Percentiles rank a stretch among this genome's conserved stretches.
Evolutionary conservation across 768 basidiomycete genomes (phyloP).

Genomic region (Calocybe indica): DNA sequence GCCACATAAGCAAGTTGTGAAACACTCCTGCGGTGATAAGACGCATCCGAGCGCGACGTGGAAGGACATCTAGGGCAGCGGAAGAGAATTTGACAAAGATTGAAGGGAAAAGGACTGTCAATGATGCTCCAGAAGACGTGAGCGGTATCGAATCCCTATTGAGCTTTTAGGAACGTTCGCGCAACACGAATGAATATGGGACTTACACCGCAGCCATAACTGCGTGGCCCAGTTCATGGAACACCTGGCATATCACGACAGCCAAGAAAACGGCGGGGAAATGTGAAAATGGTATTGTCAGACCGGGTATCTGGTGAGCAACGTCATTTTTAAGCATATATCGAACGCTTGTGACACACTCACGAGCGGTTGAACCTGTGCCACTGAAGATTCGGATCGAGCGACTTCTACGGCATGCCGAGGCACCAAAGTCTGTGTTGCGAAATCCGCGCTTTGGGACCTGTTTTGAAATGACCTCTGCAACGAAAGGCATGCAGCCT

Average conservation of each 20-base stretch:
- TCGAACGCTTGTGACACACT: slow-evolving; percentile 7
- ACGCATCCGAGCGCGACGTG: slow-evolving; percentile 42
- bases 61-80: slow-evolving; percentile 30
- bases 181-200: not conserved
- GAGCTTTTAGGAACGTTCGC: not conserved
- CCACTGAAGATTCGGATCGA: not conserved
- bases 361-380: slow-evolving; percentile 25
- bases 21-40: slow-evolving; percentile 72
- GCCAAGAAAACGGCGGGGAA: slow-evolving; percentile 59
- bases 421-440: not conserved
- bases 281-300: slow-evolving; percentile 74
- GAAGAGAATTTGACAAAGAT: slow-evolving; percentile 65
- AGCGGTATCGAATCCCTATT: slow-evolving; percentile 62
- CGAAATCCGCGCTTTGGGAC: not conserved
- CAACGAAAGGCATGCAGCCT: slow-evolving; percentile 10
- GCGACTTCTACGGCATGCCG: not conserved
- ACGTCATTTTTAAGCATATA: no score
- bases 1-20: slow-evolving; percentile 66
- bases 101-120: slow-evolving; percentile 63
- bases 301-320: slow-evolving; percentile 62
- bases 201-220: slow-evolving; percentile 69
- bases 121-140: slow-evolving; percentile 50
- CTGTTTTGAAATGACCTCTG: slow-evolving; percentile 1
- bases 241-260: slow-evolving; percentile 57
- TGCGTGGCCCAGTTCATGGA: slow-evolving; percentile 81